A percentile compares a stretch with the other conserved stretches of the same genome.
Evolutionary conservation across 1,284 basidiomycete species (phyloP).

Genomic region (Irpex rosettiformis): DNA sequence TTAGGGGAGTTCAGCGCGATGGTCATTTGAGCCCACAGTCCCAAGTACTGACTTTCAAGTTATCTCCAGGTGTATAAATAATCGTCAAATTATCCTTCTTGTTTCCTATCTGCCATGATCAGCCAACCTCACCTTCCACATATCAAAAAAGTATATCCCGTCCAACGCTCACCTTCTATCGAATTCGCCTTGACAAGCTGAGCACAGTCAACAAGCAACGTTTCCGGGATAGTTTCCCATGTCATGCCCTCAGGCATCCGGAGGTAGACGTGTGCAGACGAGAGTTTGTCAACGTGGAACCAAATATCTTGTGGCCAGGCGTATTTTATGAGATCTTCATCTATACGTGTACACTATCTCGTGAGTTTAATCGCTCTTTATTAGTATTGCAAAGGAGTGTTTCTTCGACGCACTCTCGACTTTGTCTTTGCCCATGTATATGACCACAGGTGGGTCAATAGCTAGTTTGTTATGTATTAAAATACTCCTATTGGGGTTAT

Average conservation of each 20-base stretch:
- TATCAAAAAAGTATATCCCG: not conserved
- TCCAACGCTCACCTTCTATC: slow-evolving; percentile 74
- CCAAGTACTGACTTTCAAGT: slow-evolving; percentile 82
- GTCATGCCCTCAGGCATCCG: slow-evolving; percentile 76
- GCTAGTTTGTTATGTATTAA: slow-evolving; percentile 30
- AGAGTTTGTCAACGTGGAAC: slow-evolving; percentile 89
- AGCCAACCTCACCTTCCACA: not conserved
- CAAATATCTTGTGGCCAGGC: slow-evolving; percentile 81
- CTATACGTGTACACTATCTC: slow-evolving; percentile 37
- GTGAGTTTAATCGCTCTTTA: not conserved
- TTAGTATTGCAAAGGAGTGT: slow-evolving; percentile 8
- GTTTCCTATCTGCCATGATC: slow-evolving; percentile 63
- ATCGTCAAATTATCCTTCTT: slow-evolving; percentile 93
- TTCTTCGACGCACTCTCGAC: slow-evolving; percentile 75
- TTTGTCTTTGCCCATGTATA: slow-evolving; percentile 98
- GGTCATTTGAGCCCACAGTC: no score
- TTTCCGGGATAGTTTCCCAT: slow-evolving; percentile 86
- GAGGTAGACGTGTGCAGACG: slow-evolving; percentile 92
- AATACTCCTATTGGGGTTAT: not conserved
- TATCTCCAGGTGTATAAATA: slow-evolving; percentile 91
- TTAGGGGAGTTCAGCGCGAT: no score
- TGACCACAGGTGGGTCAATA: slow-evolving; percentile 59
- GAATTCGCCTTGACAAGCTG: slow-evolving; percentile 98
- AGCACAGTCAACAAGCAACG: slow-evolving; percentile 81
- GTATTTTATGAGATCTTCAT: slow-evolving; percentile 93